Conservation (phyloP, 2,329 filamentous ascomycete genomes). For the Epichloe gansuensis region DNA sequence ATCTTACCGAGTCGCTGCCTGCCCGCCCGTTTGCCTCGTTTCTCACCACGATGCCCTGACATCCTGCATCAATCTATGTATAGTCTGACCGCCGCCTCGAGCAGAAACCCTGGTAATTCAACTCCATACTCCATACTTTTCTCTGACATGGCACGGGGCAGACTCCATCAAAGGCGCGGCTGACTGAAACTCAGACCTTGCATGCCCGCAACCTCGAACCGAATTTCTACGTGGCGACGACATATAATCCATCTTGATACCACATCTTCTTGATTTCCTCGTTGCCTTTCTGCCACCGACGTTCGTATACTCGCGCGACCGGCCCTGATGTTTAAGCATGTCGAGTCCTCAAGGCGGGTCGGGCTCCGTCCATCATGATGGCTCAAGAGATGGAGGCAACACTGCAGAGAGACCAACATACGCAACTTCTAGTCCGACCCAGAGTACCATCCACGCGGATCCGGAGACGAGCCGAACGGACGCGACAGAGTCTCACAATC, state of each 20-base stretch:
- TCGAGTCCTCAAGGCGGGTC: slow-evolving; percentile 19
- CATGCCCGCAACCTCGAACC: not conserved
- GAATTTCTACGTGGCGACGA: not conserved
- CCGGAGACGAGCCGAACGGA: not conserved
- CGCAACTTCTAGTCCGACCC: not conserved
- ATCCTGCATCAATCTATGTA: not conserved
- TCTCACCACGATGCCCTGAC: not conserved
- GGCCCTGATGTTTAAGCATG: slow-evolving; percentile 19
- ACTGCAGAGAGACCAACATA: not conserved
- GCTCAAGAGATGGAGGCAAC: not conserved
- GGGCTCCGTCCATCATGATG: slow-evolving; percentile 9
- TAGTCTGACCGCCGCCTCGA: not conserved
- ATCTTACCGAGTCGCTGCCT: not conserved
- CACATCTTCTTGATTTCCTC: not conserved
- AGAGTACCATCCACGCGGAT: not conserved
- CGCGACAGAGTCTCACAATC: not conserved
- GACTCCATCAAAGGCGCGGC: not conserved
- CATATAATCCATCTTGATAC: not conserved
- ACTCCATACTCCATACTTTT: not conserved
- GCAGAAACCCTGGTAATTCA: not conserved
- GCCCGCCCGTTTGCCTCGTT: not conserved
- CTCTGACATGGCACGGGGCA: not conserved
- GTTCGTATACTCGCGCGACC: not conserved
- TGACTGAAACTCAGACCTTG: slow-evolving; percentile 2
- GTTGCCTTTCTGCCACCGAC: not conserved